Percentiles rank a stretch among this genome's conserved stretches.
Evolutionary conservation across 495 filamentous ascomycete genomes (phyloP).

Genomic region (Peziza echinospora): DNA sequence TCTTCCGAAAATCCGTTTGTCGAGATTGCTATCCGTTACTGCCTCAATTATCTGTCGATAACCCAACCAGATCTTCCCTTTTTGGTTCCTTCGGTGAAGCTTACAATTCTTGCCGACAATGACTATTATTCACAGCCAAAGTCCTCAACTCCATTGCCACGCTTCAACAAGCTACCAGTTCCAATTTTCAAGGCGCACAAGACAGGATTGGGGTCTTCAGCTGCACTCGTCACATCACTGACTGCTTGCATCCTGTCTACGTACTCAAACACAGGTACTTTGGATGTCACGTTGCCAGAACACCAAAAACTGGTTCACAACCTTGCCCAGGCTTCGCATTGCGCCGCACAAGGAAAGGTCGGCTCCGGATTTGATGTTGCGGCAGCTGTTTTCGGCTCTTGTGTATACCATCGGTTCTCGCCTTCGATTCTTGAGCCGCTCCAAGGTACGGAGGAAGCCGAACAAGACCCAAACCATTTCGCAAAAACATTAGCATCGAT

Average conservation of each 20-base stretch:
- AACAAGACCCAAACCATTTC: constrained; percentile 42
- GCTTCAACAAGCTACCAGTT: constrained; percentile 60
- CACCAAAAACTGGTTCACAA: constrained; percentile 48
- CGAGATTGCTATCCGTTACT: constrained; percentile 72
- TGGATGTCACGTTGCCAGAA: constrained; percentile 25
- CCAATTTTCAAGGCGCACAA: constrained; percentile 67
- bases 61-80: constrained; percentile 30
- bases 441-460: constrained; percentile 22
- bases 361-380: constrained; percentile 96
- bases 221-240: constrained; percentile 80
- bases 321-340: constrained; percentile 79
- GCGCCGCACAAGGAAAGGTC: constrained; percentile 88
- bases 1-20: constrained; percentile 55
- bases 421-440: constrained; percentile 45
- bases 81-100: constrained; percentile 32
- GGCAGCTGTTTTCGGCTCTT: constrained; percentile 73
- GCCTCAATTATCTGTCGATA: constrained; percentile 51
- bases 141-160: constrained; percentile 21
- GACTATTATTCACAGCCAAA: constrained; percentile 80
- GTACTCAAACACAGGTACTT: constrained; percentile 15
- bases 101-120: constrained; percentile 83
- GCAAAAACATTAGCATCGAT: constrained; percentile 36
- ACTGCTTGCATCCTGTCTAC: constrained; percentile 54
- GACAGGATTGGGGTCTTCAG: constrained; percentile 88
- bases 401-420: constrained; percentile 76